A percentile compares a stretch with the other conserved stretches of the same genome.
Evolutionary conservation across 495 filamentous ascomycete species (phyloP).

Genomic region (Podospora pseudocomata): DNA sequence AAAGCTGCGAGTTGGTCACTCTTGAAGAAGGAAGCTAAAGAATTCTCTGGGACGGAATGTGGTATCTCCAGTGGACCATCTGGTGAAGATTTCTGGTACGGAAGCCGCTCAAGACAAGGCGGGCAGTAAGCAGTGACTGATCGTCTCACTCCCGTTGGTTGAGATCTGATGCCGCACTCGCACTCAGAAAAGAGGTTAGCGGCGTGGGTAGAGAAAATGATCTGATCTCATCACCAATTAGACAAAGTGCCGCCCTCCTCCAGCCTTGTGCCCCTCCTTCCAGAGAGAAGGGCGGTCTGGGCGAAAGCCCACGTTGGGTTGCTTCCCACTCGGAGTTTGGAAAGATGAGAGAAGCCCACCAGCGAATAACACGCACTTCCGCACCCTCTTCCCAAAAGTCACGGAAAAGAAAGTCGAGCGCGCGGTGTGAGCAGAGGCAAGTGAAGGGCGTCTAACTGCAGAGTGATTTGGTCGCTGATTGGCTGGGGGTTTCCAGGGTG

Average conservation of each 20-base stretch:
- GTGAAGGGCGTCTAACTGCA: slow-evolving; percentile 33
- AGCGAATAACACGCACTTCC: background rate
- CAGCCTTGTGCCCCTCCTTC: background rate
- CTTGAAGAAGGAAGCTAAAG: too few relatives aligned
- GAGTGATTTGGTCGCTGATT: slow-evolving; percentile 30
- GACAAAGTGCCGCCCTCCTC: background rate
- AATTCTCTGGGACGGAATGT: too few relatives aligned
- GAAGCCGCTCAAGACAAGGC: background rate
- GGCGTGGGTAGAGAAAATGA: background rate
- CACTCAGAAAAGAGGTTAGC: background rate
- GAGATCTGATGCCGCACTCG: background rate
- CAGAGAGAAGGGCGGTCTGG: too few relatives aligned
- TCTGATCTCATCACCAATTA: background rate
- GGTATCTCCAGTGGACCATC: background rate
- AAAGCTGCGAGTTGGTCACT: too few relatives aligned
- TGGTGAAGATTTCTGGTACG: background rate
- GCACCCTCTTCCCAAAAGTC: background rate
- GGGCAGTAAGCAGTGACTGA: background rate
- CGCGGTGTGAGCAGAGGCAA: background rate
- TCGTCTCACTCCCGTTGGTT: background rate
- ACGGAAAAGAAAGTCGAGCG: background rate
- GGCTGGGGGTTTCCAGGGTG: slow-evolving; percentile 13
- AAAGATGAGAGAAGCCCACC: background rate
- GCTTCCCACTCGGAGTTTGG: too few relatives aligned
- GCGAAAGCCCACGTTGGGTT: too few relatives aligned